Percentiles rank a stretch among this genome's conserved stretches.
phyloP scores from a whole-genome alignment of 805 yeast species.

The Candida stauntonica region DNA sequence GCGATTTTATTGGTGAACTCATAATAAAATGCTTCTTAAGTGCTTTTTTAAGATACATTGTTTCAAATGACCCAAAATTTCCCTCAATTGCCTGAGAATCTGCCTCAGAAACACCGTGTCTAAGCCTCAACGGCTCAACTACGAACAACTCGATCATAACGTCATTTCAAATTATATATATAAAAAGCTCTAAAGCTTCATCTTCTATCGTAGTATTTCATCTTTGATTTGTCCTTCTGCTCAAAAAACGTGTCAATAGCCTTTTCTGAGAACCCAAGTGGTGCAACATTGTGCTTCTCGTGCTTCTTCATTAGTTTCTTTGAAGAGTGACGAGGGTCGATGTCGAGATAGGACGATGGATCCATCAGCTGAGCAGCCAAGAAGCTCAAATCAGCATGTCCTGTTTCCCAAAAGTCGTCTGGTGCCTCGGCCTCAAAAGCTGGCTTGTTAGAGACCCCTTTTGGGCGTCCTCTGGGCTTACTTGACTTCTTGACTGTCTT shows the following conservation, averaged over 20 bases:
- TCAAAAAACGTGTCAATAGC: constrained; percentile 1
- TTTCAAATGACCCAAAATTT: too few species aligned
- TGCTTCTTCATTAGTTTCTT: background rate
- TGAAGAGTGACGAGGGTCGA: background rate
- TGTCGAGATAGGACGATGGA: background rate
- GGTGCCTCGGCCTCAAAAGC: background rate
- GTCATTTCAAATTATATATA: too few species aligned
- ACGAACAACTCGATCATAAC: too few species aligned
- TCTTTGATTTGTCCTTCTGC: background rate
- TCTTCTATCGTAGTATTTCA: background rate
- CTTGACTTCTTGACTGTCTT: too few species aligned
- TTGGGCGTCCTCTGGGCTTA: background rate
- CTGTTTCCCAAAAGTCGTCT: background rate
- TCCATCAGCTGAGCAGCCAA: background rate
- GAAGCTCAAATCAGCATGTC: background rate
- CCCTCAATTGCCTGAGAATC: too few species aligned
- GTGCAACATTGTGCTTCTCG: background rate
- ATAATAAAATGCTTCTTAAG: too few species aligned
- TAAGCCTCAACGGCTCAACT: too few species aligned
- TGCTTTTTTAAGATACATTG: too few species aligned
- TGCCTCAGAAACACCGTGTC: too few species aligned
- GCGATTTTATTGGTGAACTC: too few species aligned
- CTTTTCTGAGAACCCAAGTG: background rate
- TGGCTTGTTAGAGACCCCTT: background rate
- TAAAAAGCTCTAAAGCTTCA: too few species aligned